Percentiles rank a stretch among this genome's conserved stretches.
Conservation (phyloP, 768 basidiomycete species). For the Boletus rex-veris region DNA sequence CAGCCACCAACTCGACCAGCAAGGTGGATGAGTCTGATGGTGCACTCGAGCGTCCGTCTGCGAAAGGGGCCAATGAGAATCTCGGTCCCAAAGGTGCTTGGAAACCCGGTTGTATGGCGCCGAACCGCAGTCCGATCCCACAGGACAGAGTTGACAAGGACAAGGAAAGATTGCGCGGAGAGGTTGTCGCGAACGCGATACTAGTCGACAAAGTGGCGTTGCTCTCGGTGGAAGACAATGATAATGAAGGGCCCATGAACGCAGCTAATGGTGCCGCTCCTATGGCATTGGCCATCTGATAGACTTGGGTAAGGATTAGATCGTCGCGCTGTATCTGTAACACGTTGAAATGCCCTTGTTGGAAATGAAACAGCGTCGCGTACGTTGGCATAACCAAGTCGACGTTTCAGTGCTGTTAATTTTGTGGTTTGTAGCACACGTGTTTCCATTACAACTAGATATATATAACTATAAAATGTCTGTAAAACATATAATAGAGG, state of each 20-base stretch:
- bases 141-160: constrained; percentile 30
- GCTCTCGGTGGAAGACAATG: constrained; percentile 35
- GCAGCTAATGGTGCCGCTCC: constrained; percentile 11
- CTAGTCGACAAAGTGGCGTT: constrained; percentile 37
- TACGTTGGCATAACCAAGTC: constrained; percentile 14
- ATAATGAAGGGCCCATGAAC: constrained; percentile 8
- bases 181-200: constrained; percentile 34
- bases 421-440: constrained; percentile 25
- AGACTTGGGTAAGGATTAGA: constrained; percentile 18
- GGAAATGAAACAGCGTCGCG: constrained; percentile 8
- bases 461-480: constrained; percentile 35
- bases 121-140: constrained; percentile 15
- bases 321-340: neutral
- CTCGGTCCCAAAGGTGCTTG: constrained; percentile 34
- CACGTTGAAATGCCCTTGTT: constrained; percentile 1
- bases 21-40: constrained; percentile 46
- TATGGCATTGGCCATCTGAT: constrained; percentile 27
- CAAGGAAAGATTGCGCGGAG: constrained; percentile 35
- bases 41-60: constrained; percentile 45
- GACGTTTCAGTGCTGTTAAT: constrained; percentile 28
- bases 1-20: constrained; percentile 2
- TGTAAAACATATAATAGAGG: constrained; percentile 35
- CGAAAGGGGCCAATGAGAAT: constrained; percentile 41
- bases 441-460: constrained; percentile 30
- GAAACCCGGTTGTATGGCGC: constrained; percentile 15